Conservation (phyloP, 2,329 filamentous ascomycete genomes). For the Raffaelea deltoideospora region DNA sequence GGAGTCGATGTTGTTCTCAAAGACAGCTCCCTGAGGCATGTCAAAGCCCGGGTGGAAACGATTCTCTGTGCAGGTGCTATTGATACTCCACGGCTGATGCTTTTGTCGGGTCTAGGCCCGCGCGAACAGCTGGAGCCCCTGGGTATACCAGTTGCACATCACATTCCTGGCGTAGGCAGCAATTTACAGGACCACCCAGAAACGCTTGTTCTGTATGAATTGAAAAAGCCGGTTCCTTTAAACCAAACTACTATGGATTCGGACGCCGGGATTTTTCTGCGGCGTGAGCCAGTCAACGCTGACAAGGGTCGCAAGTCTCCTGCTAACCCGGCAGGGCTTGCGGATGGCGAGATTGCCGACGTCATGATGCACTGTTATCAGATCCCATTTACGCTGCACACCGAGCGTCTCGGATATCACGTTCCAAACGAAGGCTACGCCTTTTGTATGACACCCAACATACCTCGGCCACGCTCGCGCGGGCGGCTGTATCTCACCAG, state of each 20-base stretch:
- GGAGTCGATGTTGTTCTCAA: constrained; percentile 50
- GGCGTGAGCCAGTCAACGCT: constrained; percentile 58
- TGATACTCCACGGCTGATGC: constrained; percentile 57
- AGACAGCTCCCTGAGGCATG: constrained; percentile 33
- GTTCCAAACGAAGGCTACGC: constrained; percentile 44
- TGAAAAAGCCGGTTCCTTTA: constrained; percentile 58
- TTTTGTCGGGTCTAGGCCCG: constrained; percentile 42
- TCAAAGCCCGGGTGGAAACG: constrained; percentile 59
- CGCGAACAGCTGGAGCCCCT: constrained; percentile 35
- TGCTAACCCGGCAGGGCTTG: constrained; percentile 31
- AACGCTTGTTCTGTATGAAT: constrained; percentile 55
- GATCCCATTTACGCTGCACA: constrained; percentile 84
- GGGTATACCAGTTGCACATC: constrained; percentile 37
- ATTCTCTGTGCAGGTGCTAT: constrained; percentile 68
- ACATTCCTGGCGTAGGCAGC: constrained; percentile 44
- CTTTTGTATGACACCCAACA: constrained; percentile 90
- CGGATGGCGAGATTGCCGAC: constrained; percentile 64
- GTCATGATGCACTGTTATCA: constrained; percentile 98
- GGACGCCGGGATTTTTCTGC: constrained; percentile 77
- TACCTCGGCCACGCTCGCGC: constrained; percentile 65
- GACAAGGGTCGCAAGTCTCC: constrained; percentile 37
- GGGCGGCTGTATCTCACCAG: constrained; percentile 25
- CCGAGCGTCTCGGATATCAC: constrained; percentile 58
- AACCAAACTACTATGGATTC: constrained; percentile 87
- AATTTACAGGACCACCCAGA: constrained; percentile 47